Base-by-base conservation (phyloP, 345 rosid species). In the Stellera chamaejasme region DNA sequence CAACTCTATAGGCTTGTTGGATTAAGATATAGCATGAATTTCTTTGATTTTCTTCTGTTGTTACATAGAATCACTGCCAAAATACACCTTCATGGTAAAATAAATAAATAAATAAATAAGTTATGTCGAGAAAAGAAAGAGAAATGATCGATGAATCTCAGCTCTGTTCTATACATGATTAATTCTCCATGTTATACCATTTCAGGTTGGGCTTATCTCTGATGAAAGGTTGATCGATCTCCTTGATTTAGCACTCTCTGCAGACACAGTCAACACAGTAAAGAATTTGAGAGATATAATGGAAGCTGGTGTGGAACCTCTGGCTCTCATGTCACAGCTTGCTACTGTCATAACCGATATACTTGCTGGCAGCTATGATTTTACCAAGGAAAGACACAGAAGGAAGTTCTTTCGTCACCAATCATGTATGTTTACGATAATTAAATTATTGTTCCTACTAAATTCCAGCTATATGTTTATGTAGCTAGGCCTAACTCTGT, bases 151-250 rank as follows among this genome's bases (percentile, higher is more conserved):
- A 36, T n/a, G 15, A 59, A 50, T 28, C 46, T 13, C 43, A 59
- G 69, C 48, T 48, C 44, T 32, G 23, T 50, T 4, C 36, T 66
- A 57, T 19, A 46, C 39, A 49, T 65, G 43, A 55, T 48, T 68
- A 62, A 1, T 32, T 32, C 42, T 27, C 66, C 61, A 52, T 67
- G 15, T 14, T 48, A 5, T 41, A 36, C 42, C 6, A n/a, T 47
- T 61, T 6, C 81, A 94, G 99, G 97, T 82, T 60, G 99, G 99
- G 55, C 88, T 94, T 57, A 77, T 94, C 48, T 85, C 90, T 59
- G 99, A 94, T 76, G 99, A 94, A 70, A 94, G 87, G 69, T 59
- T 94, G 72, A 88, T 94, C 59, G 97, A 87, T 79, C 97, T 94
- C 79, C 99, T 94, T 61, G 99, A 94, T 78, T 70, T 94, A 60